Base-by-base conservation (phyloP, 352 stramenopile species). In the Phytophthora fragariaefolia region DNA sequence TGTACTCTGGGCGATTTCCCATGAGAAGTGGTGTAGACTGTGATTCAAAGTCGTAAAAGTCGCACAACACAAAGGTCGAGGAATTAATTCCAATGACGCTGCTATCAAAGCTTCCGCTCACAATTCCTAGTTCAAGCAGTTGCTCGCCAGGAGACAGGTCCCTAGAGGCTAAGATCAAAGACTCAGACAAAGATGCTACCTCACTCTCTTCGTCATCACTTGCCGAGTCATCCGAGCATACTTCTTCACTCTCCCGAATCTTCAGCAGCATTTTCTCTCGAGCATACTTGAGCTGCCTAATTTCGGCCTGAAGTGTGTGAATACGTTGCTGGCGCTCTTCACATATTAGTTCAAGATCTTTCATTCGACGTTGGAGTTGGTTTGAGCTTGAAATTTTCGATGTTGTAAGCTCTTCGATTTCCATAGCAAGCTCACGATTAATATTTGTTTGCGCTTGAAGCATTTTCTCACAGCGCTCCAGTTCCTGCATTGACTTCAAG, bases 21-120 rank as follows among this genome's bases (percentile, higher is more conserved):
- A 90, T 77, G 12, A 98, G 52, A 28, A 98, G 71, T 23, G 93
- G 78, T 34, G 93, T 98, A 43, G 92, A 87, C 73, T 98, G 92
- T 1, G 91, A 97, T 68, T 98, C 93, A 59, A 97, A 98, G 64
- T 98, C 91, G 64, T 96, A 98, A 59, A 98, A 98, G 58, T 98
- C 95, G 28, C 96, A 91, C 17, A 98, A 62, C 6, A 97, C 78
- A 63, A 98, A 98, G 13, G 92, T 97, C 1, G 90, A 97, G 2
- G 84, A 77, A 54, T 84, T 93, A 13, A 73, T 70, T 6, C 79
- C 79, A 47, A 97, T 72, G 42, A 80, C 79, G 10, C 51, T 83
- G 30, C 66, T 78, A 57, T 97, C 85, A 46, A 98, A 92, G 27
- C 73, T 75, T 6, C 73, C 93, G 12, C 69, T 77, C 52, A 95